Percentiles rank a stretch among this genome's conserved stretches.
Conservation (phyloP, 2,329 filamentous ascomycete genomes). For the Fusarium sp. region DNA sequence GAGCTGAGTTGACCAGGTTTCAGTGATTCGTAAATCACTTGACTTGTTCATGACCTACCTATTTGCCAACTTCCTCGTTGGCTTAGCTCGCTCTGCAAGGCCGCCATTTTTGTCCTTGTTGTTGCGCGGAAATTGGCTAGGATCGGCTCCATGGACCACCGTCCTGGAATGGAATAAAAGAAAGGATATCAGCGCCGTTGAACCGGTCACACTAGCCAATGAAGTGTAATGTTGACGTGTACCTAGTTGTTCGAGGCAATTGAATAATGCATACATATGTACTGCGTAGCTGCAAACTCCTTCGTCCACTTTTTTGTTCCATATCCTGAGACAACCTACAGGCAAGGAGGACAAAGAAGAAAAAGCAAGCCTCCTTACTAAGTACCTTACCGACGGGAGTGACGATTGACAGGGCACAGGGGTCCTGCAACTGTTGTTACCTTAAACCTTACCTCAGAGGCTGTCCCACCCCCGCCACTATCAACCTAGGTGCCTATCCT, state of each 20-base stretch:
- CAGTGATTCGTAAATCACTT: constrained; percentile 5
- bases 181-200: constrained; percentile 17
- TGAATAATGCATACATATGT: background rate
- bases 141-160: constrained; percentile 7
- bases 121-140: constrained; percentile 13
- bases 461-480: constrained; percentile 46
- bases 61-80: constrained; percentile 35
- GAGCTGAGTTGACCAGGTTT: background rate
- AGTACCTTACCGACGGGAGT: constrained; percentile 1
- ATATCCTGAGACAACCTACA: background rate
- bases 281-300: background rate
- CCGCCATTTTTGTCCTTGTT: constrained; percentile 29
- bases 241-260: background rate
- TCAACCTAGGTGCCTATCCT: constrained; percentile 17
- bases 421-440: constrained; percentile 12
- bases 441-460: constrained; percentile 13
- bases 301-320: background rate
- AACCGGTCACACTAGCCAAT: background rate
- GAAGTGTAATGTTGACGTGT: background rate
- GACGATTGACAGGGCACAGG: constrained; percentile 25
- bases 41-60: background rate
- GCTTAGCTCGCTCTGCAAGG: constrained; percentile 37
- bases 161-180: background rate
- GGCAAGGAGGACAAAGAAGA: background rate
- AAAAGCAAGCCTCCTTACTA: background rate